phyloP scores from a whole-genome alignment of 2,329 filamentous ascomycete species.

The Talaromyces sp. region DNA sequence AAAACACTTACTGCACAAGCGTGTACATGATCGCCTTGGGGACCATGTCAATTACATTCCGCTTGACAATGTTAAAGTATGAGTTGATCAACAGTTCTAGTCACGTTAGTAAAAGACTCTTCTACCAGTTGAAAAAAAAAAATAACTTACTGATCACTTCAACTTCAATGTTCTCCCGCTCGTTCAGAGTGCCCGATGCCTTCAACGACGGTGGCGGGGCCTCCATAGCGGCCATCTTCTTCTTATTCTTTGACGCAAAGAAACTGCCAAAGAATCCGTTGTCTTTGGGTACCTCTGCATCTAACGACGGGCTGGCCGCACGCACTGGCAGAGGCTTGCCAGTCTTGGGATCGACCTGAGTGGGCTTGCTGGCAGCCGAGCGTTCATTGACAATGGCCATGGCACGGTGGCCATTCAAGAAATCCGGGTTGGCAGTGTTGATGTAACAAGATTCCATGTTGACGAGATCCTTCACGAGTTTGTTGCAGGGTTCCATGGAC shows the following conservation, averaged over 20 bases:
- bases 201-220: conserved; percentile 87
- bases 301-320: conserved; percentile 69
- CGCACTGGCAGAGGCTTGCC: conserved; percentile 86
- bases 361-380: conserved; percentile 73
- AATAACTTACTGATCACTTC: conserved; percentile 85
- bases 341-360: conserved; percentile 96
- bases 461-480: conserved; percentile 88
- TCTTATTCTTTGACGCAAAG: conserved; percentile 99
- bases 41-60: conserved; percentile 99
- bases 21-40: conserved; percentile 98
- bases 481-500: conserved; percentile 96
- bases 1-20: conserved; percentile 74
- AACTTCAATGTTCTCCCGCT: conserved; percentile 92
- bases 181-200: conserved; percentile 86
- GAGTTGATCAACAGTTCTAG: conserved; percentile 88
- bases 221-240: conserved; percentile 99
- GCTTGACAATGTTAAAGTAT: conserved; percentile 96
- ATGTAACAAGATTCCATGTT: conserved; percentile 96
- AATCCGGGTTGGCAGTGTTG: conserved; percentile 97
- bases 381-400: conserved; percentile 98
- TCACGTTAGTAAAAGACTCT: conserved; percentile 9
- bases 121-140: background rate
- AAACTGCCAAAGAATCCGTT: conserved; percentile 93
- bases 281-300: conserved; percentile 34
- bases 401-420: conserved; percentile 90